Base-by-base conservation (phyloP, 257 asterid species). In the Dorcoceras hygrometricum region DNA sequence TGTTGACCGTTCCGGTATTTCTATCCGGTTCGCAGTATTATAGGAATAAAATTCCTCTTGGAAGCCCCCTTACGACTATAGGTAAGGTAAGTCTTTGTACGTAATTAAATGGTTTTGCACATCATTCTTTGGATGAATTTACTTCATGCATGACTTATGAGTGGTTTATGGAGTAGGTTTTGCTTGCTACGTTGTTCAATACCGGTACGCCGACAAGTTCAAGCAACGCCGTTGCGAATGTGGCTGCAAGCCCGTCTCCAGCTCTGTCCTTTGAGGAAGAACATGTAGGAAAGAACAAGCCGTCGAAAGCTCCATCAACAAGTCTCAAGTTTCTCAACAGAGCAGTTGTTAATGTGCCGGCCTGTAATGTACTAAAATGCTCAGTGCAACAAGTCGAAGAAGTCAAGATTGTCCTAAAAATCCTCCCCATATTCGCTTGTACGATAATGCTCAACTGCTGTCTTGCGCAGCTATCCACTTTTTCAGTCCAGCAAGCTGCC, bases 401-500 rank as follows among this genome's bases (percentile, higher is more conserved):
- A 18, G 97, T 90, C 50, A 93, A 93, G 69, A 64, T 86, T 16
- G 97, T 93, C 28, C 32, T 86, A 1, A 93, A 86, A 77, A 77
- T 88, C 63, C 79, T 93, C 31, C 98, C 98, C 0, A 88, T 88
- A 16, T 93, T 93, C 27, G 94, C 82, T 5, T 87, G 92, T 86
- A 88, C 98, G 8, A 75, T 93, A 67, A 79, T 93, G 81, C 91
- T 93, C 67, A 93, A 88, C 75, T 78, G 90, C 59, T 93, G 98
- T 71, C 86, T 93, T 0, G 97, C 98, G 23, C 98, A 93, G 57
- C 97, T 93, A 43, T 82, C 96, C 32, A 93, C 98, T 3, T 93
- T 87, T 76, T 93, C 98, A 0, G 97, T 92, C 71, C 93, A 89
- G 28, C 98, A 92, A 81, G 98, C 98, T 3, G 95, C 98, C 51